These are phyloP conservation scores for Cutaneotrichosporon mucoides DNA, from an alignment of 1,284 basidiomycete species.

Conservation along the genomic window DNA sequence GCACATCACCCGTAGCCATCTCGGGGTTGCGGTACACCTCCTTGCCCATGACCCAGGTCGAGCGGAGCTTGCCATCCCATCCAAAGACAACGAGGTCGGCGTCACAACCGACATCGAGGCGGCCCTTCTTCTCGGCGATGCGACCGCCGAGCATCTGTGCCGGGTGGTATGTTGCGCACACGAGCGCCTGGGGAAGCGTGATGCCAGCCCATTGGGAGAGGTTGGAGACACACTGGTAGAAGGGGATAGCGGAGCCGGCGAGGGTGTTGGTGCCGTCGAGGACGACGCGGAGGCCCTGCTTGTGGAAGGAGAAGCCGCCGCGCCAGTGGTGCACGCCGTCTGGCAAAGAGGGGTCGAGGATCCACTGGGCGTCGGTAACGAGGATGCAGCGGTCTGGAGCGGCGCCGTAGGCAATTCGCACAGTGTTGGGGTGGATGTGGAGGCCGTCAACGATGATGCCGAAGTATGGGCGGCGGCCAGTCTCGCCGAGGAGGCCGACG, in stretches of 20 bases:
- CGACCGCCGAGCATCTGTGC: slow-evolving; percentile 68
- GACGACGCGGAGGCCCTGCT: slow-evolving; percentile 73
- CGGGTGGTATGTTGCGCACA: slow-evolving; percentile 76
- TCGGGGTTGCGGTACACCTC: slow-evolving; percentile 56
- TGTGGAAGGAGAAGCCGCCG: slow-evolving; percentile 63
- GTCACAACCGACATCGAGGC: slow-evolving; percentile 69
- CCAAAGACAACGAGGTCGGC: slow-evolving; percentile 77
- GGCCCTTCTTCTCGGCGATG: slow-evolving; percentile 70
- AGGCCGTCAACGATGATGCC: slow-evolving; percentile 87
- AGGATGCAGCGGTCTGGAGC: slow-evolving; percentile 79
- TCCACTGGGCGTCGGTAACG: slow-evolving; percentile 83
- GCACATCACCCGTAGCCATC: slow-evolving; percentile 2
- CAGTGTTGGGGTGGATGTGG: slow-evolving; percentile 84
- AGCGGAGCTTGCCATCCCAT: slow-evolving; percentile 61
- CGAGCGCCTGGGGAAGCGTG: slow-evolving; percentile 73
- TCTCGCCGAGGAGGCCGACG: slow-evolving; percentile 78
- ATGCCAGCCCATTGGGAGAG: slow-evolving; percentile 76
- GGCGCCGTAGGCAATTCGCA: slow-evolving; percentile 75
- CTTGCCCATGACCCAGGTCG: slow-evolving; percentile 75
- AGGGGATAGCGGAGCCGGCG: slow-evolving; percentile 70
- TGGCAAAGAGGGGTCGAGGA: slow-evolving; percentile 74
- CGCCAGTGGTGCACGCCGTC: slow-evolving; percentile 86
- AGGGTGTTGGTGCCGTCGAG: slow-evolving; percentile 80
- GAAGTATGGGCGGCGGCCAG: slow-evolving; percentile 75
- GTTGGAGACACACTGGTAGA: slow-evolving; percentile 79